Conservation (phyloP, 1,139 yeast species). For the Pichia cactophila region DNA sequence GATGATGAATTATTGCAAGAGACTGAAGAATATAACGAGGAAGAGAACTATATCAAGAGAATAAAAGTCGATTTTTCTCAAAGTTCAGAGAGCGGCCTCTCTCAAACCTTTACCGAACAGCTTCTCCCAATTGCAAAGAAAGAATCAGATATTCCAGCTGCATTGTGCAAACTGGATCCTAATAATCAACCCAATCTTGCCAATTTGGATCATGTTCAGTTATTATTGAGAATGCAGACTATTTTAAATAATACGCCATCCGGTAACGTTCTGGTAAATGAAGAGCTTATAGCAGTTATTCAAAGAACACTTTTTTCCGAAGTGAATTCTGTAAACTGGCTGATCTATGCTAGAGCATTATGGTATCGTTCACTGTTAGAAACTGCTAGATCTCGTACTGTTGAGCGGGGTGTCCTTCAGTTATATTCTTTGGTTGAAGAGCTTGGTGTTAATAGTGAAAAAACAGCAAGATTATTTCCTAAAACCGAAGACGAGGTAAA, state of each 20-base stretch:
- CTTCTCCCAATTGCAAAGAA: slow-evolving; percentile 55
- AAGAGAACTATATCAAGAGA: slow-evolving; percentile 28
- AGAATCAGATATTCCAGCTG: slow-evolving; percentile 56
- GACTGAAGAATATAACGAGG: slow-evolving; percentile 10
- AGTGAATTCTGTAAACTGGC: slow-evolving; percentile 55
- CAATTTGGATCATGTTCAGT: slow-evolving; percentile 64
- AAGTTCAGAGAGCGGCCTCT: slow-evolving; percentile 6
- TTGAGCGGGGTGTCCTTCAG: slow-evolving; percentile 90
- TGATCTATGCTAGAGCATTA: slow-evolving; percentile 70
- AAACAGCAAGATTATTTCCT: slow-evolving; percentile 51
- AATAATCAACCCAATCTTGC: slow-evolving; percentile 71
- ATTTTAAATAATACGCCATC: slow-evolving; percentile 68
- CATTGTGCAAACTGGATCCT: slow-evolving; percentile 58
- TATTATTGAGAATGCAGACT: slow-evolving; percentile 59
- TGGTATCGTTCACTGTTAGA: slow-evolving; percentile 90
- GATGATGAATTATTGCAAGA: slow-evolving; percentile 35
- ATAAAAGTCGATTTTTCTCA: slow-evolving; percentile 34
- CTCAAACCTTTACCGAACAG: slow-evolving; percentile 19
- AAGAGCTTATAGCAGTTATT: slow-evolving; percentile 70
- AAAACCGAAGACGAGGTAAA: slow-evolving; percentile 32
- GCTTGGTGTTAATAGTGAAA: slow-evolving; percentile 58
- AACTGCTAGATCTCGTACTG: slow-evolving; percentile 71
- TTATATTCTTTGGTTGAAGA: slow-evolving; percentile 91
- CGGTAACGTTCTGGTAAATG: slow-evolving; percentile 64
- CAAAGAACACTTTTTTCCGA: slow-evolving; percentile 59